Conservation (phyloP, 805 yeast species). For the Blastobotrys muscicola region DNA sequence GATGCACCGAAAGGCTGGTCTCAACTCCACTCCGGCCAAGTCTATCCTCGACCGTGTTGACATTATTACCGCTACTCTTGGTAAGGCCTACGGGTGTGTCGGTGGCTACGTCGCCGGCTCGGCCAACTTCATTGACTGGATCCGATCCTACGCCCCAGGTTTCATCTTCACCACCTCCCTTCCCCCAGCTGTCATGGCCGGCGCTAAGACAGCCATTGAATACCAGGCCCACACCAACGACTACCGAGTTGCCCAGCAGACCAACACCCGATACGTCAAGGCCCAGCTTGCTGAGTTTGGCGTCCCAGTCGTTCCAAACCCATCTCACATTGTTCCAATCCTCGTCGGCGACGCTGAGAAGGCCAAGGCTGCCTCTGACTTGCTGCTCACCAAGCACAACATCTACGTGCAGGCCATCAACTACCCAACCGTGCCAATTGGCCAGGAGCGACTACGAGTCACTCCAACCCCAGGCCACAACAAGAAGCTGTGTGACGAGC, state of each 20-base stretch:
- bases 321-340: slow-evolving; percentile 94
- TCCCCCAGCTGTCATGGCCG: slow-evolving; percentile 98
- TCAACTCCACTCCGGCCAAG: slow-evolving; percentile 39
- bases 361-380: slow-evolving; percentile 86
- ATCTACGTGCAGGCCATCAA: slow-evolving; percentile 97
- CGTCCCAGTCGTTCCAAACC: slow-evolving; percentile 94
- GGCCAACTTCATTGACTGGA: slow-evolving; percentile 79
- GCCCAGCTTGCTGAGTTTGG: slow-evolving; percentile 56
- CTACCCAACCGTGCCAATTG: slow-evolving; percentile 95
- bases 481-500: slow-evolving; percentile 60
- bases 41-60: slow-evolving; percentile 86
- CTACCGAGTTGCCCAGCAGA: slow-evolving; percentile 79
- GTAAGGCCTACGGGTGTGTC: slow-evolving; percentile 93
- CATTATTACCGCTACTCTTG: slow-evolving; percentile 94
- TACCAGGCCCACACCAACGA: slow-evolving; percentile 68
- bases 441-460: slow-evolving; percentile 90
- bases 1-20: slow-evolving; percentile 60
- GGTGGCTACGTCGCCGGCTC: slow-evolving; percentile 97
- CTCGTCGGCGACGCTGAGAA: slow-evolving; percentile 89
- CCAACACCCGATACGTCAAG: slow-evolving; percentile 78
- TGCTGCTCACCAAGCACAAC: slow-evolving; percentile 69
- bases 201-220: slow-evolving; percentile 79
- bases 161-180: slow-evolving; percentile 93
- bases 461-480: slow-evolving; percentile 99
- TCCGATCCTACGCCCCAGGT: slow-evolving; percentile 94